Evolutionary conservation across 257 asterid genomes (phyloP), one percentile per base, ranked within the genome.

Genomic region (Thymus mandschuricus): DNA sequence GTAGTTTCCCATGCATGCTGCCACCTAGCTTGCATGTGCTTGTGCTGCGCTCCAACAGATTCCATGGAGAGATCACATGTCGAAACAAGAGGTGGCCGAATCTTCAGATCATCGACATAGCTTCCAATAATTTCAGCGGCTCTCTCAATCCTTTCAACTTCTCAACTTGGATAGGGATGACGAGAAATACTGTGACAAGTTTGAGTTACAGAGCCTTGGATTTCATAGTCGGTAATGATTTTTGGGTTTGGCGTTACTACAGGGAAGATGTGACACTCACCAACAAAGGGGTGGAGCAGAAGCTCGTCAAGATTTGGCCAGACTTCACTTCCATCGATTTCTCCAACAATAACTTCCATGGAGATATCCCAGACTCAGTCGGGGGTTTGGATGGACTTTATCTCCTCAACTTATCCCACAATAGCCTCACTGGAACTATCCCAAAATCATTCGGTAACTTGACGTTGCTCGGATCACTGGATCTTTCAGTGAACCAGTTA

Each of bases 291-390:
- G 11, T n/a, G 3, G 70, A 60, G 45, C 28, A 33, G 27, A 46
- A 12, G 45, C 57, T 78, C 45, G 66, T 57, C 8, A 85, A 83
- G 49, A 81, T 85, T 44, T 46, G 68, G 45, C 50, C 62, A 9
- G 28, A 61, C 48, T 75, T 71, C 15, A 69, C 81, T 1, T 82
- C 85, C 66, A 76, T 87, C 65, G 89, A 85, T 71, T 54, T 87
- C 60, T 87, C 91, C 2, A 28, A 78, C 64, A 87, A 85, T 48
- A 79, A 85, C 38, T 83, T 87, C 52, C 59, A 66, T 3, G 91
- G 94, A 41, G 13, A 4, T 8, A 75, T 85, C 64, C 87, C 90
- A 5, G 77, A 69, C 6, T 59, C n/a, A 10, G 27, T 83, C 40
- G 91, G 85, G 21, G 78, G 66, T 3, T 81, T 82, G 33, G 67